Evolutionary conservation across 306 rosid species (phyloP).

Genomic region (Hippophae rhamnoides): DNA sequence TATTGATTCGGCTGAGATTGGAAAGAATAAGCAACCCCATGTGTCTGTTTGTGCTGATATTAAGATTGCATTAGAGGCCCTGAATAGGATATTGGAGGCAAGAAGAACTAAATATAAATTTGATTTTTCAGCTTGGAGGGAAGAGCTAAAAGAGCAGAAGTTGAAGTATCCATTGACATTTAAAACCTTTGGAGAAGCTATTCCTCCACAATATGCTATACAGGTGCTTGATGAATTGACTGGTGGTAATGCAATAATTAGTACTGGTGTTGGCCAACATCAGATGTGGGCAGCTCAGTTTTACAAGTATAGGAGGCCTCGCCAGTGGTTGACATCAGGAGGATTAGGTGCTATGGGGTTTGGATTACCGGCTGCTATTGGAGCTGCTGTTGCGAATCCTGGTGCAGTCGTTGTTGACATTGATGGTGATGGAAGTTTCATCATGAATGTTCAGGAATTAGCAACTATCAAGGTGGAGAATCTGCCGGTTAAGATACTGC

Average conservation of each 20-base stretch:
- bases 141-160: constrained; percentile 64
- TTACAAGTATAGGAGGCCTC: constrained; percentile 68
- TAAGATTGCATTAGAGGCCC: constrained; percentile 56
- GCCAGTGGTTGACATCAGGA: constrained; percentile 82
- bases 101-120: constrained; percentile 22
- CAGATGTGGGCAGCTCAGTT: constrained; percentile 95
- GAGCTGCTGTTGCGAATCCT: constrained; percentile 85
- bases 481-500: constrained; percentile 62
- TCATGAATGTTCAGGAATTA: constrained; percentile 85
- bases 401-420: constrained; percentile 59
- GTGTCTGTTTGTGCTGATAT: constrained; percentile 64
- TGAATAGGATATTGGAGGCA: constrained; percentile 46
- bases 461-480: constrained; percentile 71
- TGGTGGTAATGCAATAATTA: constrained; percentile 59
- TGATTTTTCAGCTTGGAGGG: constrained; percentile 58
- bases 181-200: constrained; percentile 57
- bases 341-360: constrained; percentile 98
- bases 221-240: constrained; percentile 82
- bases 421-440: constrained; percentile 90
- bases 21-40: constrained; percentile 91
- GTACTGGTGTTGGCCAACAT: constrained; percentile 91
- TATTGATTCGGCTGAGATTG: constrained; percentile 85
- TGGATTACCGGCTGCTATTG: constrained; percentile 88
- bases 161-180: constrained; percentile 49
- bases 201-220: constrained; percentile 79